These are phyloP conservation scores for Aspergillus brasiliensis DNA, from an alignment of 2,329 filamentous ascomycete species.

Conservation along the genomic window DNA sequence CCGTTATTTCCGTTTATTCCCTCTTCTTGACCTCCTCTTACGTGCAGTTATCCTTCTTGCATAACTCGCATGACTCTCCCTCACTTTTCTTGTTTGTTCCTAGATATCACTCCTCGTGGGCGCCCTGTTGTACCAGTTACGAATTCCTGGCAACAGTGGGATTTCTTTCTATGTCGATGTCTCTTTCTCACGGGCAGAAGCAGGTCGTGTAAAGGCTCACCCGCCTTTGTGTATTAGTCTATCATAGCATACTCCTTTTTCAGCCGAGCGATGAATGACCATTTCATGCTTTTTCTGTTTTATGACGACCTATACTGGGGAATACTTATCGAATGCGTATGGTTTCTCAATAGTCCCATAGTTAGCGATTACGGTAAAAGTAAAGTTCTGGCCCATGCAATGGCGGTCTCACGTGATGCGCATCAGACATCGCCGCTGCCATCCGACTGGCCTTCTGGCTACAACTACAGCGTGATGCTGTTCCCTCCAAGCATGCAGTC, in stretches of 20 bases:
- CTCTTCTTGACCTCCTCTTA: slow-evolving; percentile 15
- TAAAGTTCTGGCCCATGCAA: no score
- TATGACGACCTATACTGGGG: background rate
- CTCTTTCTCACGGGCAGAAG: slow-evolving; percentile 24
- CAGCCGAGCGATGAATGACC: slow-evolving; percentile 26
- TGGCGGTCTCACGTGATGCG: background rate
- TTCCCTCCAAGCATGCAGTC: background rate
- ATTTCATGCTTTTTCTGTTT: slow-evolving; percentile 10
- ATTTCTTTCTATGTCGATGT: slow-evolving; percentile 27
- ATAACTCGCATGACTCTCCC: slow-evolving; percentile 29
- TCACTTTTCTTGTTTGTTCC: slow-evolving; percentile 16
- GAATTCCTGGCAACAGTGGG: slow-evolving; percentile 27
- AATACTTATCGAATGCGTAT: background rate
- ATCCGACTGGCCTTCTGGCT: background rate
- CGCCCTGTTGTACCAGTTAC: slow-evolving; percentile 29
- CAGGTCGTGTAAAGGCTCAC: slow-evolving; percentile 22
- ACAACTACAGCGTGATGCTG: background rate
- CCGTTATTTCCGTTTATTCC: slow-evolving; percentile 12
- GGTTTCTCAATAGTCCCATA: background rate
- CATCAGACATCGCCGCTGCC: background rate
- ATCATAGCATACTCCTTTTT: slow-evolving; percentile 27
- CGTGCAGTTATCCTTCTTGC: slow-evolving; percentile 32
- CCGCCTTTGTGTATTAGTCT: slow-evolving; percentile 33
- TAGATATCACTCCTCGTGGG: slow-evolving; percentile 16
- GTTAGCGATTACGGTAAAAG: background rate